Base-by-base conservation (phyloP, 768 basidiomycete species). In the Fomitopsis pulvina region DNA sequence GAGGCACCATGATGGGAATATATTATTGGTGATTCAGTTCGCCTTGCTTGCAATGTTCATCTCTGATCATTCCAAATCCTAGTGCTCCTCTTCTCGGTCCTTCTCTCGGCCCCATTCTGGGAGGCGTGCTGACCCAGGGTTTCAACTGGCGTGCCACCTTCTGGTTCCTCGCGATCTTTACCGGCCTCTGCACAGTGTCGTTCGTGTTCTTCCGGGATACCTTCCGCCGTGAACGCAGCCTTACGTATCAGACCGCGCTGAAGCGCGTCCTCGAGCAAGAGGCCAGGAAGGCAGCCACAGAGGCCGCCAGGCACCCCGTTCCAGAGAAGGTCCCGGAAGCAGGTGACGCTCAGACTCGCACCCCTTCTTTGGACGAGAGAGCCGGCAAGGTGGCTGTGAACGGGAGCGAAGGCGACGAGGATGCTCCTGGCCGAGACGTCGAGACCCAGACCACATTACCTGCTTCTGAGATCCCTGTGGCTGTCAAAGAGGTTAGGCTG, bases 71-170 rank as follows among this genome's bases (percentile, higher is more conserved):
- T 21, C 20, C 43, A 46, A 21, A 8, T 21, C 27, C 3, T 56
- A 80, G 81, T 11, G 82, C 89, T 16, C 88, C 88, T 0, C 75
- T 91, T 18, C 76, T 92, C 18, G 89, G 88, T 2, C 80, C 81
- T 1, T 76, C 66, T 8, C 56, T 87, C 3, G 87, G 85, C 0
- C 85, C 87, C 4, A 74, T 90, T 18, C 56, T 89, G 40, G 88
- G 88, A 2, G 87, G 88, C 0, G 73, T 67, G 3, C 66, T 90
- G 2, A 82, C 87, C 0, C 72, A 81, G 47, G 75, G 70, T 0
- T 83, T 83, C 63, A 75, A 71, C 45, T 95, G 93, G 92, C 77
- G 87, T 30, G 79, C 83, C 7, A 79, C 81, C 0, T 91, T 94
- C 63, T 94, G 87, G 78, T 90, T 93, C 63, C 75, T 92, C 21